Base-by-base conservation (phyloP, 1,284 basidiomycete species). In the Cryptococcus wingfieldii region DNA sequence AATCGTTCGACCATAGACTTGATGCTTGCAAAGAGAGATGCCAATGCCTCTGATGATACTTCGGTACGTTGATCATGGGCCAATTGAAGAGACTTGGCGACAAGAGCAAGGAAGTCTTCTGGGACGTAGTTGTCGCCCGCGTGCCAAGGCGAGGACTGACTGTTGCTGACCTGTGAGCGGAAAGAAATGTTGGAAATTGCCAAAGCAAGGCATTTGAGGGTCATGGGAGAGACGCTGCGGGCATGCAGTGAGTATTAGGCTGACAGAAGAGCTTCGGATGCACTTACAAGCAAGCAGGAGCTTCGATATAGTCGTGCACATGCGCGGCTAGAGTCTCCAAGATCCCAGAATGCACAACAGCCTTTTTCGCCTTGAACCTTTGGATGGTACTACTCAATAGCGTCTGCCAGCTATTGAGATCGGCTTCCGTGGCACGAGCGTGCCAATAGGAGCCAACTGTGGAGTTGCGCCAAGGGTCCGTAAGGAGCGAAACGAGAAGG, bases 321-420 rank as follows among this genome's bases (percentile, higher is more conserved):
- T 73, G 72, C 3, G 63, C 72, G 2, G 71, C 68, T 8, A 75
- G 58, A 7, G 66, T 61, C 53, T 75, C 72, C 38, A 75, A 58
- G 4, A 75, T 66, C 25, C 72, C 73, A 46, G 68, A 59, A 59
- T 75, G 73, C 14, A 69, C 59, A 4, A 70, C 72, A 1, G 65
- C 67, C 4, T 63, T 55, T 56, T 68, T 70, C 23, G 70, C 68
- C 18, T 69, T 58, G 62, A 70, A 75, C 9, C 71, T 63, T 12
- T 66, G 52, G 10, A 72, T 65, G 2, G 68, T 66, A 4, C 58
- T 63, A 46, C 62, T 51, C 27, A 75, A 61, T 12, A 75, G 53
- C 14, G 34, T 23, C 37, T 67, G 52, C 73, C 73, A 75, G 5
- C 61, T 61, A 6, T 41, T 53, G 16, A 73, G 58, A 53, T 70